These are phyloP conservation scores for Mucuna pruriens DNA, from an alignment of 306 rosid species.

Conservation along the genomic window DNA sequence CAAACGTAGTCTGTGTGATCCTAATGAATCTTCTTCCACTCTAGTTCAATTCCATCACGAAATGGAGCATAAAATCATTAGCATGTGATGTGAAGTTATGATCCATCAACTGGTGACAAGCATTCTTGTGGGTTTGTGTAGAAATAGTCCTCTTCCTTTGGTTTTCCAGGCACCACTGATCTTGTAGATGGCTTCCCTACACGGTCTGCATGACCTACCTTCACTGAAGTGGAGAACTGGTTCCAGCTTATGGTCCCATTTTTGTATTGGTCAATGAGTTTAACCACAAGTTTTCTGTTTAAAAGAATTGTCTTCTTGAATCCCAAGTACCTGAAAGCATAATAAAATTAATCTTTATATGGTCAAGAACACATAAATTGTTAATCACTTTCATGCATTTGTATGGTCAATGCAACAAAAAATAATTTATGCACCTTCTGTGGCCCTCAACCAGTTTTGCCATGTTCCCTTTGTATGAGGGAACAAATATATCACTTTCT, in stretches of 20 bases:
- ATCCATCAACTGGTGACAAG: not conserved
- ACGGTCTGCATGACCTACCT: conserved; percentile 57
- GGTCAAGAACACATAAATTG: not conserved
- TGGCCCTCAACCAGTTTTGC: conserved; percentile 87
- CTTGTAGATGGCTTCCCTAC: conserved; percentile 61
- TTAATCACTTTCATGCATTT: not conserved
- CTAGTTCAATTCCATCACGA: not conserved
- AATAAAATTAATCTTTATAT: not conserved
- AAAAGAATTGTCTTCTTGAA: conserved; percentile 65
- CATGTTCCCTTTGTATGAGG: conserved; percentile 78
- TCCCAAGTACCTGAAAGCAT: conserved; percentile 65
- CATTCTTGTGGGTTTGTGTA: conserved; percentile 85
- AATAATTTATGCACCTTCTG: conserved; percentile 54
- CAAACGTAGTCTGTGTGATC: not conserved
- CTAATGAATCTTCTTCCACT: not conserved
- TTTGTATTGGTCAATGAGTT: conserved; percentile 55
- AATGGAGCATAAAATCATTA: not conserved
- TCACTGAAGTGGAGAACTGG: conserved; percentile 56
- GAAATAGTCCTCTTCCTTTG: conserved; percentile 82
- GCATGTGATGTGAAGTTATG: not conserved
- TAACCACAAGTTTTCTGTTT: conserved; percentile 62
- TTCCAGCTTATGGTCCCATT: conserved; percentile 63
- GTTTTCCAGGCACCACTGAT: conserved; percentile 54
- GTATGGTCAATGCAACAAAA: not conserved
- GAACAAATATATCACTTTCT: conserved; percentile 76